Evolutionary conservation across 305 asterid genomes (phyloP), one percentile per base, ranked within the genome.

Genomic region (Fraxinus baroniana): DNA sequence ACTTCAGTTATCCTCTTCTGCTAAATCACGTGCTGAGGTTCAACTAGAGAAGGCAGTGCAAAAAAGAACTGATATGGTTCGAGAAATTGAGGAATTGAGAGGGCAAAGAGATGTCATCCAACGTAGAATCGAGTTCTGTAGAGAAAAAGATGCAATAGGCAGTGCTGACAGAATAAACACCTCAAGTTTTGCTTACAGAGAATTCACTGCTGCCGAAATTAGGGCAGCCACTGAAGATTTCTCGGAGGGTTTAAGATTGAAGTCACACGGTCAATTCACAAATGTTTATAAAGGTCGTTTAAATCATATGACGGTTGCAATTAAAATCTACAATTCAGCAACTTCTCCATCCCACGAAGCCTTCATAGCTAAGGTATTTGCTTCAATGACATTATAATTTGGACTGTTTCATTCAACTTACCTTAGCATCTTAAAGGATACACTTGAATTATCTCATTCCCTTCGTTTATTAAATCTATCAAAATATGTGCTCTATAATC

Each of bases 51-150:
- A 85, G 66, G 86, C 88, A 36, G 90, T 86, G 71, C 74, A 77
- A 20, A 78, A 37, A 36, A 88, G 93, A 84, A 83, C 85, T 5
- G 83, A 87, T 20, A 87, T 89, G 86, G 86, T 94, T 80, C 85
- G 78, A 71, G 94, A 90, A 74, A 91, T 91, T 1, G 95, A 91
- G 85, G 86, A 88, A 18, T 79, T 90, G 36, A 89, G 93, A 77
- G 77, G 84, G 73, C 92, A 91, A 39, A 89, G 90, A 77, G 88
- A 86, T 73, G 91, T 91, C 49, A 77, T 92, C 22, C 90, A 87
- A 37, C 92, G 89, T 12, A 87, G 95, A 55, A 91, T 91, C 7
- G 92, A 91, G 80, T 94, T 92, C 79, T 91, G 98, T 70, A 91
- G 52, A 49, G 95, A 92, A 46, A 91, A 90, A 82, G 93, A 89